These are phyloP conservation scores for Boletellus ananas DNA, from an alignment of 768 basidiomycete genomes.

Conservation along the genomic window DNA sequence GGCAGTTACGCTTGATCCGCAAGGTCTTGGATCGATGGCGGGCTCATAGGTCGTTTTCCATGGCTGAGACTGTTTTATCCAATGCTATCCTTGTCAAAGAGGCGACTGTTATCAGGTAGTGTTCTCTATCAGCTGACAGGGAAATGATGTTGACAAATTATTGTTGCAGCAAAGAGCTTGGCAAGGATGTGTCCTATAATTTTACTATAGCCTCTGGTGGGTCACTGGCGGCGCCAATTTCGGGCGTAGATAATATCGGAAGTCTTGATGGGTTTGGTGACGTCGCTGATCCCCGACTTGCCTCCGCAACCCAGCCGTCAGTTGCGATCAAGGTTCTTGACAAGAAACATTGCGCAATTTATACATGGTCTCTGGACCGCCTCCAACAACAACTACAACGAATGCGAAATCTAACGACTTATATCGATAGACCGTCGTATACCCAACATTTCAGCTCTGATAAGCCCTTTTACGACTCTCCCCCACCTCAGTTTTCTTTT, in stretches of 20 bases:
- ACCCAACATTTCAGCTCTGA: conserved; percentile 92
- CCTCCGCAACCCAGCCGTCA: conserved; percentile 72
- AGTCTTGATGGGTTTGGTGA: conserved; percentile 92
- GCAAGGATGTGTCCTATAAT: conserved; percentile 87
- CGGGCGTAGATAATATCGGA: conserved; percentile 80
- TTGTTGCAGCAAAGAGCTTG: conserved; percentile 68
- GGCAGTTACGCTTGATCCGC: conserved; percentile 76
- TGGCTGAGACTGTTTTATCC: conserved; percentile 86
- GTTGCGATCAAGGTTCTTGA: conserved; percentile 91
- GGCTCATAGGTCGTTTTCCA: conserved; percentile 77
- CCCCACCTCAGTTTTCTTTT: conserved; percentile 87
- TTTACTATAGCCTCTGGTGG: conserved; percentile 87
- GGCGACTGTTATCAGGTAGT: conserved; percentile 86
- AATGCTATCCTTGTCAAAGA: conserved; percentile 88
- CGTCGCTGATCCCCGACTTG: conserved; percentile 77
- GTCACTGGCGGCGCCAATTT: conserved; percentile 70
- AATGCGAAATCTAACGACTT: conserved; percentile 90
- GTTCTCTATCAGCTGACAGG: not conserved
- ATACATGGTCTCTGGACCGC: conserved; percentile 87
- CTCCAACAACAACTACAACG: conserved; percentile 85
- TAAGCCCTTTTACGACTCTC: conserved; percentile 88
- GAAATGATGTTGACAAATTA: conserved; percentile 5
- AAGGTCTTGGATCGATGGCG: conserved; percentile 86
- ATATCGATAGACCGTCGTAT: conserved; percentile 89
- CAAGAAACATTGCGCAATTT: conserved; percentile 79